Percentiles rank a stretch among this genome's conserved stretches.
phyloP scores from a whole-genome alignment of 495 filamentous ascomycete genomes.

The Xylaria palmicola region DNA sequence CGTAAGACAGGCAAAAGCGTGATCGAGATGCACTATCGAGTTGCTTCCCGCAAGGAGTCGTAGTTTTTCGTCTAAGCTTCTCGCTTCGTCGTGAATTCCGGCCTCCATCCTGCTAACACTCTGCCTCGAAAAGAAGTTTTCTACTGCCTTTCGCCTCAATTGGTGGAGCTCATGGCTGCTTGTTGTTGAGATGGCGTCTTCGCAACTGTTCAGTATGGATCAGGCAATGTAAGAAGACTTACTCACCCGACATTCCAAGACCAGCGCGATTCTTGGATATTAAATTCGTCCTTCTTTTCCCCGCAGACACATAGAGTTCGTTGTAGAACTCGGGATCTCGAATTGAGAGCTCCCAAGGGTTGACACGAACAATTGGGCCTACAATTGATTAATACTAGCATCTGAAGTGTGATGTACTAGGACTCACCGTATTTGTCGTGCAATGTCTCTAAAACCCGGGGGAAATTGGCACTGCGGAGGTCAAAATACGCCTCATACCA shows the following conservation, averaged over 20 bases:
- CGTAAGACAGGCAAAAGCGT: no score
- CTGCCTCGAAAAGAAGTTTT: no score
- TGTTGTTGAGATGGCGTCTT: no score
- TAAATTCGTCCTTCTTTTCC: not conserved
- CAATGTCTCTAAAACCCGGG: not conserved
- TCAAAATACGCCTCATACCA: conserved; percentile 49
- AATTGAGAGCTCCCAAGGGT: not conserved
- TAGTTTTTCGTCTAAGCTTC: no score
- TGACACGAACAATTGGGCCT: not conserved
- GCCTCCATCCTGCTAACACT: no score
- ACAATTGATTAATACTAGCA: not conserved
- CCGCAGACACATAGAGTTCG: not conserved
- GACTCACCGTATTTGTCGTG: not conserved
- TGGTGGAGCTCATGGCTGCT: no score
- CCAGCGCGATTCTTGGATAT: no score
- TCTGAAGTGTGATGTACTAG: not conserved
- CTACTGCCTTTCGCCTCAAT: no score
- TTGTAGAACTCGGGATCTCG: not conserved
- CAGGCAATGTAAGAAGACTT: not conserved
- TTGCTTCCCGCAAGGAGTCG: no score
- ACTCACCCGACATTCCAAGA: not conserved
- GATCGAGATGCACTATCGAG: no score
- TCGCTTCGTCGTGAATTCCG: no score
- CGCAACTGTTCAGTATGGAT: not conserved
- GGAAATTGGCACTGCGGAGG: not conserved